Conservation (phyloP, 192 early-diverging fungal species). For the Mortierella hygrophila region DNA sequence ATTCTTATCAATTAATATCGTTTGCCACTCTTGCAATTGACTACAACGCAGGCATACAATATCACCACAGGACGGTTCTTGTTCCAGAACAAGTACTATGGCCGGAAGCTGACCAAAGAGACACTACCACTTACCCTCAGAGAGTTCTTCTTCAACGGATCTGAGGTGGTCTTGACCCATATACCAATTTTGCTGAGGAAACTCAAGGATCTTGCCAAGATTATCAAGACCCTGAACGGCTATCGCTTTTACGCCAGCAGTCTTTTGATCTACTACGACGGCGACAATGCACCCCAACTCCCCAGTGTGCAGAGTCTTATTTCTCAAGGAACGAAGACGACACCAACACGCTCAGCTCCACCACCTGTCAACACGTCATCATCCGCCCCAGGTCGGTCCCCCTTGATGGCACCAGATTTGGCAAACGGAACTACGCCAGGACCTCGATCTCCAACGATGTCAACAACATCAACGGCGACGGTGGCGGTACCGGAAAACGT, state of each 20-base stretch:
- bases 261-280: slow-evolving; percentile 95
- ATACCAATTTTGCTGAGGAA: slow-evolving; percentile 87
- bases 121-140: slow-evolving; percentile 84
- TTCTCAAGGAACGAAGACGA: not conserved
- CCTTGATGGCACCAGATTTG: not conserved
- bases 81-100: slow-evolving; percentile 97
- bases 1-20: not conserved
- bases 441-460: not conserved
- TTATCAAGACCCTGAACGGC: slow-evolving; percentile 80
- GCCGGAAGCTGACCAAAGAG: slow-evolving; percentile 83
- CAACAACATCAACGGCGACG: not conserved
- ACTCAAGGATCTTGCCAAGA: slow-evolving; percentile 77
- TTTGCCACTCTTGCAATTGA: slow-evolving; percentile 1
- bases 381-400: not conserved
- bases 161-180: slow-evolving; percentile 75
- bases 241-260: slow-evolving; percentile 95
- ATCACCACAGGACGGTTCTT: slow-evolving; percentile 75
- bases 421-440: not conserved
- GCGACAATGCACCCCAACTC: slow-evolving; percentile 47
- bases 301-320: not conserved
- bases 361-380: not conserved
- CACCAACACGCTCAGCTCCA: not conserved
- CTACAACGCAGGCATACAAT: slow-evolving; percentile 81
- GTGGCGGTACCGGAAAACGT: not conserved
- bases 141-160: slow-evolving; percentile 91